Base-by-base conservation (phyloP, 768 basidiomycete species). In the Amanita pallidorosea region DNA sequence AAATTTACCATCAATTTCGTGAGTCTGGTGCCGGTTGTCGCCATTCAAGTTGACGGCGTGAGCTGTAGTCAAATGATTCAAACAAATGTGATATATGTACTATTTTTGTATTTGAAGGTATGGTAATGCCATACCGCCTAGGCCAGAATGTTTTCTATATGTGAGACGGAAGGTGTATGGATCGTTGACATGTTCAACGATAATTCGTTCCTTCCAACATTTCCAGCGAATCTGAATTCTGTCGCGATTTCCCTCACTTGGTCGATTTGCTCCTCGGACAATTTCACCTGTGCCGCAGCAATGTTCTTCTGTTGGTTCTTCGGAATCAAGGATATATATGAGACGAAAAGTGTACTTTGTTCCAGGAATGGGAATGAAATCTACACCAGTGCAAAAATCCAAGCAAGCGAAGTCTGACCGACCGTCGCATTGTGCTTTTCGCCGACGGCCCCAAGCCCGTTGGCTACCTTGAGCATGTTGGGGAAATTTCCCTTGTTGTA, bases 331-430 rank as follows among this genome's bases (percentile, higher is more conserved):
- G 18, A 41, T 22, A 38, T 12, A 33, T 45, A n/a, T 41, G 4
- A 33, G 6, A 31, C 25, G 11, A 15, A 18, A n/a, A 22, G 17
- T 22, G 46, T 22, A 68, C 67, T 64, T 71, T 2, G 74, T 74
- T 3, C 73, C 75, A 2, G 75, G 74, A 54, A 78, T 74, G 3
- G 74, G 67, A 54, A 76, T 69, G 47, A 77, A 55, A 48, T 75
- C 69, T 9, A 65, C 57, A 2, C 74, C 59, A 76, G 72, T 0
- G 69, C 69, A 13, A 77, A 68, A 2, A 77, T 53, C 74, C 72
- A 77, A 1, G 74, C 76, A n/a, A 80, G 66, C 1, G 69, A 56
- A 31, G 75, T 61, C 58, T 79, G 77, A 4, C 72, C 70, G 2
- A 70, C 58, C 5, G 75, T 73, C 2, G 68, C 73, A 34, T 64